Evolutionary conservation across 2,329 filamentous ascomycete species (phyloP).

Genomic region (Fusarium keratoplasticum): DNA sequence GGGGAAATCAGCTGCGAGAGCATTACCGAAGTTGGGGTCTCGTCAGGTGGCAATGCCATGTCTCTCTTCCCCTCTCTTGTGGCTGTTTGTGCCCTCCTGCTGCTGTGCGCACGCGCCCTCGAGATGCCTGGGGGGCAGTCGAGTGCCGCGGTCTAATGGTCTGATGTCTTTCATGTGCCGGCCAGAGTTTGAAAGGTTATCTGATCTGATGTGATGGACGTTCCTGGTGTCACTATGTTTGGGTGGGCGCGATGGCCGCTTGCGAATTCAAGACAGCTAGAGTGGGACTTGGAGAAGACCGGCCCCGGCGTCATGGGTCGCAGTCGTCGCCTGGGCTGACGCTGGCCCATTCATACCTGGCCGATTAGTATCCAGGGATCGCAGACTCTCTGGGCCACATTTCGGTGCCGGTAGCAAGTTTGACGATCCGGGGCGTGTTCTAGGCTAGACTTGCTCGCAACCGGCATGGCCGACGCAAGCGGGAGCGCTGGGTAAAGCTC

Average conservation of each 20-base stretch:
- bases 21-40: conserved; percentile 2
- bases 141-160: conserved; percentile 24
- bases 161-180: conserved; percentile 30
- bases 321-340: conserved; percentile 21
- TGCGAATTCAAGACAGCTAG: conserved; percentile 5
- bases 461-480: neutral
- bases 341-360: conserved; percentile 1
- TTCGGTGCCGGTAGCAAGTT: neutral
- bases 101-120: conserved; percentile 1
- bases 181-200: conserved; percentile 7
- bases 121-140: neutral
- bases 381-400: neutral
- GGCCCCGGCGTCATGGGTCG: conserved; percentile 31
- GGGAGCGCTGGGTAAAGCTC: neutral
- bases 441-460: neutral
- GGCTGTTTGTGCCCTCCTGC: conserved; percentile 11
- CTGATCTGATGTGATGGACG: conserved; percentile 6
- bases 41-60: conserved; percentile 22
- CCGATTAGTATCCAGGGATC: conserved; percentile 3
- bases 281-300: conserved; percentile 12
- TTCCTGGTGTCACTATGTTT: neutral
- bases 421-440: neutral
- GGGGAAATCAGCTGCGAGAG: conserved; percentile 16
- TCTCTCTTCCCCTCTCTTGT: conserved; percentile 1
- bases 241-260: neutral